Percentiles rank a stretch among this genome's conserved stretches.
Conservation (phyloP, 2,329 filamentous ascomycete genomes). For the Cylindrodendrum hubeiense region DNA sequence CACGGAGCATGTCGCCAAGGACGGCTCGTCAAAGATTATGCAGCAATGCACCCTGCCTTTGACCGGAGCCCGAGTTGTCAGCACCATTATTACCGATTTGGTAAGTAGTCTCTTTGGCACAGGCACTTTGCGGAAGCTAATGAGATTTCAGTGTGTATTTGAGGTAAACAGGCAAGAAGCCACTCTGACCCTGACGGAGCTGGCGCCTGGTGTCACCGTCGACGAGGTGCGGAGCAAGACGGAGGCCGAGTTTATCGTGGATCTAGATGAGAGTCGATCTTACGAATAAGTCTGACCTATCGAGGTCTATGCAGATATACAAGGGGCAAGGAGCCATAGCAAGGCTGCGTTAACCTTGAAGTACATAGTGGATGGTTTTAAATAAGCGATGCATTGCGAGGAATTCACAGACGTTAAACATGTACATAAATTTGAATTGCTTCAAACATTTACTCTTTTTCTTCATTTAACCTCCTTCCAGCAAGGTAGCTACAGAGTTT, state of each 20-base stretch:
- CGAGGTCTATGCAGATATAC: background rate
- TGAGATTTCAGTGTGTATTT: slow-evolving; percentile 70
- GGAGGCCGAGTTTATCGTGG: slow-evolving; percentile 73
- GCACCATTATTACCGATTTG: slow-evolving; percentile 80
- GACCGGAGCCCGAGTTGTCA: slow-evolving; percentile 75
- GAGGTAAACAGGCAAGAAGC: slow-evolving; percentile 74
- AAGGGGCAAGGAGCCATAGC: background rate
- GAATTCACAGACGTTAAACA: background rate
- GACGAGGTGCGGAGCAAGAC: slow-evolving; percentile 79
- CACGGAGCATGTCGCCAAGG: slow-evolving; percentile 78
- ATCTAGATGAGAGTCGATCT: slow-evolving; percentile 1
- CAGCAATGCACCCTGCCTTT: slow-evolving; percentile 73
- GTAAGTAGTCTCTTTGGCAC: slow-evolving; percentile 58
- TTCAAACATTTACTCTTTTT: background rate
- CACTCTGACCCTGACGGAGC: slow-evolving; percentile 75
- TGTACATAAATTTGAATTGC: background rate
- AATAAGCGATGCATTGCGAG: background rate
- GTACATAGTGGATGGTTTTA: background rate
- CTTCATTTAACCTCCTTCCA: too few species aligned
- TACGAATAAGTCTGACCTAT: slow-evolving; percentile 9
- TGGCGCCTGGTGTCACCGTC: slow-evolving; percentile 76
- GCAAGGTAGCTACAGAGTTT: too few species aligned
- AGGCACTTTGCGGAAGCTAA: slow-evolving; percentile 14
- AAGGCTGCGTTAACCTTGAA: background rate
- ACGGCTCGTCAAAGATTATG: slow-evolving; percentile 76